Percentiles rank a stretch among this genome's conserved stretches.
Conservation (phyloP, 2,329 filamentous ascomycete genomes). For the Aureobasidium sp. region DNA sequence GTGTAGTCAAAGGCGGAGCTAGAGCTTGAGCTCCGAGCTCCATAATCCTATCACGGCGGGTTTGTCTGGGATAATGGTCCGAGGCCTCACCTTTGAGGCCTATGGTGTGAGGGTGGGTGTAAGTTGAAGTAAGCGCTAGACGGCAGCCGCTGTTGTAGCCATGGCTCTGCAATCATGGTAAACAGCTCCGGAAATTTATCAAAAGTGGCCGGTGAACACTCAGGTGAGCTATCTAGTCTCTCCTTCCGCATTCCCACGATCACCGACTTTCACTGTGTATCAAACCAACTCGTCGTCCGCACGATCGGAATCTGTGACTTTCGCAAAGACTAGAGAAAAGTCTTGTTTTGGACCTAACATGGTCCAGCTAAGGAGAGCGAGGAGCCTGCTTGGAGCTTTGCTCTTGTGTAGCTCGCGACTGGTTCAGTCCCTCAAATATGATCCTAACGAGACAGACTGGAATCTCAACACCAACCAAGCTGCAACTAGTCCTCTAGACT, state of each 20-base stretch:
- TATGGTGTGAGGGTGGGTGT: not conserved
- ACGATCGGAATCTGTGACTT: not conserved
- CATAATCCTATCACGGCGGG: not conserved
- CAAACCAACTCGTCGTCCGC: not conserved
- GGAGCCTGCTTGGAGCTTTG: not conserved
- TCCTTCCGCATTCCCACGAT: not conserved
- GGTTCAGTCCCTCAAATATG: constrained; percentile 32
- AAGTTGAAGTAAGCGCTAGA: constrained; percentile 8
- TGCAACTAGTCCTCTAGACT: constrained; percentile 50
- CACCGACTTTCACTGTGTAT: not conserved
- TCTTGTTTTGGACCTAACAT: not conserved
- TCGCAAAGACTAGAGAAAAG: not conserved
- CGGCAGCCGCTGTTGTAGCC: not conserved
- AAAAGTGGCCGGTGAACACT: not conserved
- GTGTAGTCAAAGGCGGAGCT: not conserved
- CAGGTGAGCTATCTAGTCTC: not conserved
- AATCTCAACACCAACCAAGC: constrained; percentile 56
- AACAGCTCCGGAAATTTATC: not conserved
- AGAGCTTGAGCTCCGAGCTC: not conserved
- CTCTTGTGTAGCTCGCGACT: not conserved
- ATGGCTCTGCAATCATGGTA: not conserved
- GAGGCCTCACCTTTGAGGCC: not conserved
- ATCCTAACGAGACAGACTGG: constrained; percentile 45
- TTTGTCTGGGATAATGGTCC: constrained; percentile 5
- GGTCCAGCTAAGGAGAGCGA: not conserved